These are phyloP conservation scores for Nicotiana paniculata DNA, from an alignment of 257 asterid genomes.

Conservation along the genomic window DNA sequence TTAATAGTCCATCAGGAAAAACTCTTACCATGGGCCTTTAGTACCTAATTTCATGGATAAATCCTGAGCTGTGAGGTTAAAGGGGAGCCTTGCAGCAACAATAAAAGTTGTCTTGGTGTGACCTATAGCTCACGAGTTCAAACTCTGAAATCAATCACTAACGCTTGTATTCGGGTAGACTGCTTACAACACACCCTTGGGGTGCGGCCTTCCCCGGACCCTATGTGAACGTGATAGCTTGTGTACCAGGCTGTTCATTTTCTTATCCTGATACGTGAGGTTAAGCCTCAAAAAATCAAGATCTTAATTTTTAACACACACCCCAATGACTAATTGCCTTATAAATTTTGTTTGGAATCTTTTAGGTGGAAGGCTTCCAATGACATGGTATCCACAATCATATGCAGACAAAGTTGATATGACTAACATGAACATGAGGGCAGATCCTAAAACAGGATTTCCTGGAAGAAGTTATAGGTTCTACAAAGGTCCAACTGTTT, in stretches of 20 bases:
- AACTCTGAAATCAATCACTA: too few species aligned
- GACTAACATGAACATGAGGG: constrained; percentile 86
- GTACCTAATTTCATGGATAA: background rate
- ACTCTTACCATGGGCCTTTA: background rate
- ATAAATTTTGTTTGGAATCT: background rate
- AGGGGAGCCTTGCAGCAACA: too few species aligned
- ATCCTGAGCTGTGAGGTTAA: background rate
- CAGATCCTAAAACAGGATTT: constrained; percentile 53
- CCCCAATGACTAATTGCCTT: background rate
- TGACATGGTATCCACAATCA: constrained; percentile 92
- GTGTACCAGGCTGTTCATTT: too few species aligned
- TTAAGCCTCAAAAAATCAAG: background rate
- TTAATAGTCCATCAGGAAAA: background rate
- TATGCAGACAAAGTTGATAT: constrained; percentile 51
- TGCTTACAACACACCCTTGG: too few species aligned
- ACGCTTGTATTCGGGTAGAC: too few species aligned
- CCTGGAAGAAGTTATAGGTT: constrained; percentile 80
- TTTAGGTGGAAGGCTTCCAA: constrained; percentile 74
- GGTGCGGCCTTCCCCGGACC: too few species aligned
- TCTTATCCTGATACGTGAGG: background rate
- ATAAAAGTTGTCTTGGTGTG: too few species aligned
- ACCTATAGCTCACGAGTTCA: too few species aligned
- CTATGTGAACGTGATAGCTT: too few species aligned
- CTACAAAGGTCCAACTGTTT: constrained; percentile 66
- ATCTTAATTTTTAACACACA: background rate